Percentiles rank a stretch among this genome's conserved stretches.
These are phyloP conservation scores for Hyphopichia khmerensis DNA, from an alignment of 1,139 yeast species.

Conservation along the genomic window DNA sequence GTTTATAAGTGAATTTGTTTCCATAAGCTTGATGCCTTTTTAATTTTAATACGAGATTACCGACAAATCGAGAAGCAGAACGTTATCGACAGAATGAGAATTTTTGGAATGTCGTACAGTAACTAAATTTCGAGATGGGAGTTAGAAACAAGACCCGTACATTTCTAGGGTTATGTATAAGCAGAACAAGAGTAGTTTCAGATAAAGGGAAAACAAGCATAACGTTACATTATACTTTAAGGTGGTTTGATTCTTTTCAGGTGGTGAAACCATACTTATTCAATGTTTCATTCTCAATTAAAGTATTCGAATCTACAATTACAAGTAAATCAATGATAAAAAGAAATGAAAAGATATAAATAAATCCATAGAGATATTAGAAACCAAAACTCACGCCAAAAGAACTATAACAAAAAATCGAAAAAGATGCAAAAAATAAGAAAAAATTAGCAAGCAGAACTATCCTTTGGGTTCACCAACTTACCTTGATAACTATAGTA, in stretches of 20 bases:
- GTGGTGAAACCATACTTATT: too few species aligned
- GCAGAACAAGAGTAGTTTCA: too few species aligned
- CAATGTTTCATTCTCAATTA: too few species aligned
- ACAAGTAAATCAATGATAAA: neutral
- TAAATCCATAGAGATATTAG: too few species aligned
- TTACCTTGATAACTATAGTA: slow-evolving; percentile 65
- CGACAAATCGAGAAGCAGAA: neutral
- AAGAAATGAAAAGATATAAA: neutral
- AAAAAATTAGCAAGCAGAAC: slow-evolving; percentile 33
- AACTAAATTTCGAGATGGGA: neutral
- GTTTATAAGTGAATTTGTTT: neutral
- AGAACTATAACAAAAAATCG: neutral
- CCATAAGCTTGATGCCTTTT: too few species aligned
- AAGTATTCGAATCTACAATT: too few species aligned
- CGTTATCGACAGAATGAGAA: neutral
- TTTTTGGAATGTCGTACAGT: neutral
- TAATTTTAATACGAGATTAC: neutral
- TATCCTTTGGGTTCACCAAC: slow-evolving; percentile 26
- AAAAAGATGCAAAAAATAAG: neutral
- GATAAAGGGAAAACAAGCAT: too few species aligned
- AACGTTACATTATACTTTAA: too few species aligned
- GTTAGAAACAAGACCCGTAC: neutral
- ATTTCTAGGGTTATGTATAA: too few species aligned
- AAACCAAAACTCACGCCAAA: neutral
- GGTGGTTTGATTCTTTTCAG: too few species aligned